phyloP scores from a whole-genome alignment of 495 filamentous ascomycete species.

The Penicillium psychrofluorescens region DNA sequence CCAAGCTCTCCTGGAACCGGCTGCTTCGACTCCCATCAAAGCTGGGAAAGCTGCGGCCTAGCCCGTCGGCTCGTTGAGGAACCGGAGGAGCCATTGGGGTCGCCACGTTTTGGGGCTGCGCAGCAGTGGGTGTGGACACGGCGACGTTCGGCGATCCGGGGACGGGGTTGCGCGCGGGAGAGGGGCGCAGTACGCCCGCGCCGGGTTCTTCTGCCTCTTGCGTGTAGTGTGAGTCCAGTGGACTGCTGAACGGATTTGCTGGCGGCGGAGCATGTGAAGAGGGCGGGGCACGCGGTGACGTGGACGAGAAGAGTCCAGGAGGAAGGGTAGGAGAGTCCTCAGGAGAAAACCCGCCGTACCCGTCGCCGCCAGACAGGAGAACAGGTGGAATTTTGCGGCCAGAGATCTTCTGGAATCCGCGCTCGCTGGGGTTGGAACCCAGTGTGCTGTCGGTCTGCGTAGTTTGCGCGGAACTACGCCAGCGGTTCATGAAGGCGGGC shows the following conservation, averaged over 20 bases:
- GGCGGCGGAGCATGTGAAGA: conserved; percentile 24
- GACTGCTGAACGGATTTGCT: conserved; percentile 27
- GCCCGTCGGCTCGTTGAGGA: conserved; percentile 28
- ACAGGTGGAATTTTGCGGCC: conserved; percentile 69
- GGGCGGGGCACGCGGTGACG: conserved; percentile 11
- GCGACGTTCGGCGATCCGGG: conserved; percentile 31
- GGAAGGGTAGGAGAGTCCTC: conserved; percentile 15
- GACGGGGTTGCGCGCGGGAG: conserved; percentile 43
- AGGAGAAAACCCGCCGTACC: conserved; percentile 48
- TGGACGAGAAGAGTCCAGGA: conserved; percentile 5
- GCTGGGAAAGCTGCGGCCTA: conserved; percentile 49
- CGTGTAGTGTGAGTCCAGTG: conserved; percentile 29
- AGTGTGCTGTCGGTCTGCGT: conserved; percentile 36
- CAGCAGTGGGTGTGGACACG: conserved; percentile 12
- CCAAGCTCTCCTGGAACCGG: conserved; percentile 45
- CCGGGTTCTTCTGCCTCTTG: conserved; percentile 25
- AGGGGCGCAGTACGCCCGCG: conserved; percentile 34
- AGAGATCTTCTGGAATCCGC: conserved; percentile 56
- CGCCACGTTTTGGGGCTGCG: conserved; percentile 15
- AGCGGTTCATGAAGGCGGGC: conserved; percentile 36
- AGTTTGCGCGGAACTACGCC: conserved; percentile 32
- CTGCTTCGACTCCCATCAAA: conserved; percentile 49
- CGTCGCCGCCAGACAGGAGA: conserved; percentile 60
- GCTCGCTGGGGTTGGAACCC: conserved; percentile 34
- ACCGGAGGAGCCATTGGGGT: conserved; percentile 15